phyloP scores from a whole-genome alignment of 164 flowering plant genomes.

The Magnolia sinica region DNA sequence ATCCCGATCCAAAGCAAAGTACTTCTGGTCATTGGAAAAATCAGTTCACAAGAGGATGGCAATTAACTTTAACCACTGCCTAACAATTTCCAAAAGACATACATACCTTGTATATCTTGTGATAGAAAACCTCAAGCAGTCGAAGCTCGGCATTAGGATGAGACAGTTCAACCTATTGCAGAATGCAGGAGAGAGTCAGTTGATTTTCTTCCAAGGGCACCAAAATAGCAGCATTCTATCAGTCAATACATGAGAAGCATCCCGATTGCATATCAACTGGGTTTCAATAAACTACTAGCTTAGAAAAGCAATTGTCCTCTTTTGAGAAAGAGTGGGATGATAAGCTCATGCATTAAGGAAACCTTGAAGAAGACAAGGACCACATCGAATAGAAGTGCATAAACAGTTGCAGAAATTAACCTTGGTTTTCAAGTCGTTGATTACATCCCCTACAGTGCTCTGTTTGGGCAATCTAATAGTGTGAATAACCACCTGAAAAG shows the following conservation, averaged over 20 bases:
- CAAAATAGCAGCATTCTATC: background rate
- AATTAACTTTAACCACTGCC: background rate
- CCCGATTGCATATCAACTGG: background rate
- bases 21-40: background rate
- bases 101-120: conserved; percentile 93
- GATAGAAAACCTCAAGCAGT: conserved; percentile 92
- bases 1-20: background rate
- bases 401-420: conserved; percentile 22
- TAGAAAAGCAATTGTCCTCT: background rate
- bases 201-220: background rate
- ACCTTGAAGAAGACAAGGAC: background rate
- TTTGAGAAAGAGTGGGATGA: background rate
- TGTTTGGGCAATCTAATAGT: conserved; percentile 85
- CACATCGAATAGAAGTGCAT: background rate
- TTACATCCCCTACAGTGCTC: conserved; percentile 88
- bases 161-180: conserved; percentile 86
- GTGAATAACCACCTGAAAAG: conserved; percentile 46
- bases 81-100: background rate
- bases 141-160: conserved; percentile 88
- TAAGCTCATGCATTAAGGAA: background rate
- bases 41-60: background rate
- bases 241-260: background rate
- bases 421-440: conserved; percentile 78
- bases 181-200: background rate
- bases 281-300: background rate